Evolutionary conservation across 1,139 yeast genomes (phyloP), one percentile per base, ranked within the genome.

Genomic region (Sugiyamaella xylanicola): DNA sequence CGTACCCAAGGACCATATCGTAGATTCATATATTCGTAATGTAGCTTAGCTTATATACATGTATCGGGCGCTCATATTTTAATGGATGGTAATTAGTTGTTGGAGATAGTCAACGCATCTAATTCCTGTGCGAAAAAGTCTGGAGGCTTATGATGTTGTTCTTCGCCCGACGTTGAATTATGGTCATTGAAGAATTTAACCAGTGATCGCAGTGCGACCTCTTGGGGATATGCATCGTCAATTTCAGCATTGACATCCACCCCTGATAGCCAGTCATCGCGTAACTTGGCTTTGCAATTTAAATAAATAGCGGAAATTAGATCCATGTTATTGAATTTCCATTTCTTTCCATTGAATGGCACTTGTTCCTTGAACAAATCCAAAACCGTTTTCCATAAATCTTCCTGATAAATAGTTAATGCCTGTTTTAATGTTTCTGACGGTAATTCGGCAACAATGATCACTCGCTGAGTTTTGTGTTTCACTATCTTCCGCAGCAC

Each of bases 251-350:
- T 86, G 29, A 89, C 80, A 65, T 89, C 97, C 57, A 81, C 81
- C 0, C 97, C 96, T 56, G 91, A 85, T 27, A 93, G 77, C 99
- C 99, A 93, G 64, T 85, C 86, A 66, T 92, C 98, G 58, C 85
- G 81, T 52, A 93, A 73, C 16, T 84, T 82, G 32, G 92, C 74
- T 61, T 84, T 81, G 64, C 91, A 81, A 65, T 89, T 85, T 48
- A 93, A 72, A 66, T 88, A 93, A 1, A 93, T 91, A 59, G 88
- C 85, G 0, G 97, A 90, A 5, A 95, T 89, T 55, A 93, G 75
- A 63, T 91, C 97, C 98, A 95, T 93, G 68, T 93, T 95, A 61
- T 84, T 81, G 13, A 91, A 82, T 64, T 91, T 86, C 99, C 99
- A 93, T 70, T 92, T 91, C 58, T 95, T 83, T 17, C 97, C 97